Conservation (phyloP, 2,329 filamentous ascomycete genomes). For the Penicillium polonicum region DNA sequence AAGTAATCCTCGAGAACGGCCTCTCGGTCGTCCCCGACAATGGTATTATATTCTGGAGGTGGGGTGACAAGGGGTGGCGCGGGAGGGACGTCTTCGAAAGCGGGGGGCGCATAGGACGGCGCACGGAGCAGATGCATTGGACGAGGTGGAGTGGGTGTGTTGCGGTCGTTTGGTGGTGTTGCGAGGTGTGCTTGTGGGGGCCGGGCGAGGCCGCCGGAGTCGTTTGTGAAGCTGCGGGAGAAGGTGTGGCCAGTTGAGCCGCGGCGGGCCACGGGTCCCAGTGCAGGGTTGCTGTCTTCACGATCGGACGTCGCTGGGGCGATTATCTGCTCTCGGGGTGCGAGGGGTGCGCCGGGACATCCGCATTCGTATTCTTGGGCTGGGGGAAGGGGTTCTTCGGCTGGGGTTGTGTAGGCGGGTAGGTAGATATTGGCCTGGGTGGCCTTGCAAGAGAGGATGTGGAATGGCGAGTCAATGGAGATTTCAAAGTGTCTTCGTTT, state of each 20-base stretch:
- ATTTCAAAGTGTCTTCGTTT: slow-evolving; percentile 92
- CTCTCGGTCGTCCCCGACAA: slow-evolving; percentile 69
- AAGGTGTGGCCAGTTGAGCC: slow-evolving; percentile 23
- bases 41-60: slow-evolving; percentile 78
- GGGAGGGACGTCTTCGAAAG: slow-evolving; percentile 77
- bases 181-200: slow-evolving; percentile 52
- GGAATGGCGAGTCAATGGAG: slow-evolving; percentile 92
- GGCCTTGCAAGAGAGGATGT: slow-evolving; percentile 89
- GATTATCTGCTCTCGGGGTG: slow-evolving; percentile 27
- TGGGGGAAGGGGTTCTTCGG: slow-evolving; percentile 49
- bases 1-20: slow-evolving; percentile 82
- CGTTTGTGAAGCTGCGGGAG: slow-evolving; percentile 41
- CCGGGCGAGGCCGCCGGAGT: slow-evolving; percentile 43
- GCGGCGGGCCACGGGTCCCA: slow-evolving; percentile 18
- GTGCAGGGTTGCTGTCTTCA: slow-evolving; percentile 29
- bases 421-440: slow-evolving; percentile 85
- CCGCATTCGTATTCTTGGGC: slow-evolving; percentile 62
- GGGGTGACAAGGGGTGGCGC: slow-evolving; percentile 75
- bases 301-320: slow-evolving; percentile 23
- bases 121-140: slow-evolving; percentile 82
- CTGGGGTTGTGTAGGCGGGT: slow-evolving; percentile 70
- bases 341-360: slow-evolving; percentile 63
- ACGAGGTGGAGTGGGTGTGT: slow-evolving; percentile 50
- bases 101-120: slow-evolving; percentile 84
- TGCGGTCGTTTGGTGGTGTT: slow-evolving; percentile 46